Conservation (phyloP, 441 rosid species). For the Macaranga tanarius region DNA sequence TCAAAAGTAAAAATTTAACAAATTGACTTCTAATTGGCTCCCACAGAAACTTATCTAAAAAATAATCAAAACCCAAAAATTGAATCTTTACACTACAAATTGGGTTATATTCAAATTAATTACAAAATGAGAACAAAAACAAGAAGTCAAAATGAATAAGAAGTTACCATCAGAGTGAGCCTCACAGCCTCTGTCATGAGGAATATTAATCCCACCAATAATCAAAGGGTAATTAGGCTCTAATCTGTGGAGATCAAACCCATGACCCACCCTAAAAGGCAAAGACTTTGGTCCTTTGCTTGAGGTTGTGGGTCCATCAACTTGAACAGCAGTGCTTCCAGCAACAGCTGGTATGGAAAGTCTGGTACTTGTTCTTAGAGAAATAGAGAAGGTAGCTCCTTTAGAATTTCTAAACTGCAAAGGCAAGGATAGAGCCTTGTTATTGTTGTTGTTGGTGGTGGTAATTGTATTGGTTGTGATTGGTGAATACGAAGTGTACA, state of each 20-base stretch:
- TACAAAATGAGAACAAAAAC: neutral
- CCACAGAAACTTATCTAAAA: conserved; percentile 1
- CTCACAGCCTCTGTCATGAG: conserved; percentile 91
- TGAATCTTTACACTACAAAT: neutral
- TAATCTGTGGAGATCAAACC: conserved; percentile 85
- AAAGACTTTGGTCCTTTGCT: conserved; percentile 44
- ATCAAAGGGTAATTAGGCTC: conserved; percentile 94
- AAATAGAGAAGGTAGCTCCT: conserved; percentile 12
- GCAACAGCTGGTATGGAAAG: conserved; percentile 44
- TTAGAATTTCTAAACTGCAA: conserved; percentile 16
- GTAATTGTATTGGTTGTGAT: conserved; percentile 30
- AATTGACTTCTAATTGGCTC: neutral
- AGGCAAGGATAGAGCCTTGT: conserved; percentile 29
- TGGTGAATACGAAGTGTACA: conserved; percentile 30
- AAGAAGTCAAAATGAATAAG: neutral
- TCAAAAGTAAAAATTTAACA: conserved; percentile 3
- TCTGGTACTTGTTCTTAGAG: conserved; percentile 18
- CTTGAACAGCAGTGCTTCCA: conserved; percentile 38
- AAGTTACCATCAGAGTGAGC: conserved; percentile 94
- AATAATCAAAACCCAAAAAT: conserved; percentile 9
- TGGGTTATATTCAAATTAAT: neutral
- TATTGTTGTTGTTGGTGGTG: conserved; percentile 7
- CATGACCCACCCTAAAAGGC: conserved; percentile 92
- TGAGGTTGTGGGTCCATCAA: conserved; percentile 42
- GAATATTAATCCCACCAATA: conserved; percentile 87